Conservation (phyloP, 768 basidiomycete genomes). For the Tylopilus sp. region DNA sequence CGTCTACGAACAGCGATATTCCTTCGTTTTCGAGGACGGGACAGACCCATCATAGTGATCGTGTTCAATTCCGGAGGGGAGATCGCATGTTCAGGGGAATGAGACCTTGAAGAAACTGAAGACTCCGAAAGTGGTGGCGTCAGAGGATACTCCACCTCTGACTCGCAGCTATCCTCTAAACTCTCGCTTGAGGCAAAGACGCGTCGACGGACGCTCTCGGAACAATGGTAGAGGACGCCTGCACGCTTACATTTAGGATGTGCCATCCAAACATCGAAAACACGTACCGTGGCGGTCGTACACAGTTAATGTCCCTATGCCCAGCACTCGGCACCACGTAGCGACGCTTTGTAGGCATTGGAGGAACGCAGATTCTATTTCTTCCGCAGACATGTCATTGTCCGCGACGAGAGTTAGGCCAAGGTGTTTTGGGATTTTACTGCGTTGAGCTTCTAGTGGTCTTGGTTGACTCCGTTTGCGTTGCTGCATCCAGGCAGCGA, state of each 20-base stretch:
- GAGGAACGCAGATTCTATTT: slow-evolving; percentile 42
- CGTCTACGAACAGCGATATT: slow-evolving; percentile 26
- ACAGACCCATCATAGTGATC: slow-evolving; percentile 18
- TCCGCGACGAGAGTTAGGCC: slow-evolving; percentile 60
- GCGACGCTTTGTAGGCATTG: slow-evolving; percentile 52
- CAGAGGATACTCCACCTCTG: slow-evolving; percentile 64
- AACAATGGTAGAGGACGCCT: slow-evolving; percentile 43
- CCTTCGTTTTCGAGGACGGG: slow-evolving; percentile 19
- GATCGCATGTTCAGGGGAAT: slow-evolving; percentile 46
- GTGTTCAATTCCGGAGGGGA: slow-evolving; percentile 12
- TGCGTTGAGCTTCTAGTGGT: slow-evolving; percentile 49
- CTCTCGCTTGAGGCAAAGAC: slow-evolving; percentile 27
- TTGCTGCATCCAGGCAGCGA: slow-evolving; percentile 40
- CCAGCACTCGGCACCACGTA: slow-evolving; percentile 59
- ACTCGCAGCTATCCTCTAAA: slow-evolving; percentile 39
- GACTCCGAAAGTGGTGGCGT: slow-evolving; percentile 79
- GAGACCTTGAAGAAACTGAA: slow-evolving; percentile 62
- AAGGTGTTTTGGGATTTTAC: slow-evolving; percentile 61
- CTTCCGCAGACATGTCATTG: slow-evolving; percentile 32
- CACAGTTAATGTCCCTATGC: slow-evolving; percentile 62
- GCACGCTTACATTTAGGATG: slow-evolving; percentile 6
- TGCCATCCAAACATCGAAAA: not conserved
- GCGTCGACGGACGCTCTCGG: slow-evolving; percentile 40
- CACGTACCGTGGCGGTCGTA: slow-evolving; percentile 70
- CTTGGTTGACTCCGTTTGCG: slow-evolving; percentile 38